phyloP scores from a whole-genome alignment of 352 stramenopile species.

The Phytophthora tentaculata region DNA sequence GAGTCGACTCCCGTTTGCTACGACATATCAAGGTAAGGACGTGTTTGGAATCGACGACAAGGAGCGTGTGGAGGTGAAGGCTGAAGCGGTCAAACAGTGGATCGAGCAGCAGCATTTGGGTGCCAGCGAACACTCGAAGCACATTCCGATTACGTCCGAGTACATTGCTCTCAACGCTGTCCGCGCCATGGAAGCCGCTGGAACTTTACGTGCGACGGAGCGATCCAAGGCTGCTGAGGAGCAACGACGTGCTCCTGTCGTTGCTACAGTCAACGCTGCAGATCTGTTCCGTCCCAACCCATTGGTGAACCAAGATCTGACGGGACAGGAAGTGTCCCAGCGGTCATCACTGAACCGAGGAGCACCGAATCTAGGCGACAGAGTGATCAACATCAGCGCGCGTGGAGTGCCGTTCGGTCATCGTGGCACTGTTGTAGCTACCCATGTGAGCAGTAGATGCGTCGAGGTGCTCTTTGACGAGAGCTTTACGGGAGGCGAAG shows the following conservation, averaged over 20 bases:
- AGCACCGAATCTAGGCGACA: conserved; percentile 94
- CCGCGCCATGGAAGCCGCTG: conserved; percentile 91
- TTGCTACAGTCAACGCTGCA: conserved; percentile 47
- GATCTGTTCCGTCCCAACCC: conserved; percentile 80
- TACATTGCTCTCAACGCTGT: conserved; percentile 94
- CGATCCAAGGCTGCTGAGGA: conserved; percentile 53
- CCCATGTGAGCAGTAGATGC: conserved; percentile 95
- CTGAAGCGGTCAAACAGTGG: conserved; percentile 92
- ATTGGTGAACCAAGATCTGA: conserved; percentile 83
- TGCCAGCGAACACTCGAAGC: conserved; percentile 84
- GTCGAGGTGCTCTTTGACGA: conserved; percentile 98
- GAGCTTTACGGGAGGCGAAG: conserved; percentile 97
- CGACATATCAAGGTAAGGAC: conserved; percentile 88
- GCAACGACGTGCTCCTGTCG: conserved; percentile 46
- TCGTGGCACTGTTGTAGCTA: conserved; percentile 97
- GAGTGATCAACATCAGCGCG: conserved; percentile 97
- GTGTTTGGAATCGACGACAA: conserved; percentile 85
- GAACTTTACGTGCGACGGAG: conserved; percentile 69
- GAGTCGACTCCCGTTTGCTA: conserved; percentile 86
- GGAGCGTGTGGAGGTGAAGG: conserved; percentile 66
- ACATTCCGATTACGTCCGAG: conserved; percentile 92
- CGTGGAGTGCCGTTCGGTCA: conserved; percentile 96
- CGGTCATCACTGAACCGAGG: conserved; percentile 64
- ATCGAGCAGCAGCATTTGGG: conserved; percentile 92
- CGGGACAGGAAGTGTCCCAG: conserved; percentile 64